phyloP scores from a whole-genome alignment of 2,329 filamentous ascomycete genomes.

The Xylariaceae sp. region DNA sequence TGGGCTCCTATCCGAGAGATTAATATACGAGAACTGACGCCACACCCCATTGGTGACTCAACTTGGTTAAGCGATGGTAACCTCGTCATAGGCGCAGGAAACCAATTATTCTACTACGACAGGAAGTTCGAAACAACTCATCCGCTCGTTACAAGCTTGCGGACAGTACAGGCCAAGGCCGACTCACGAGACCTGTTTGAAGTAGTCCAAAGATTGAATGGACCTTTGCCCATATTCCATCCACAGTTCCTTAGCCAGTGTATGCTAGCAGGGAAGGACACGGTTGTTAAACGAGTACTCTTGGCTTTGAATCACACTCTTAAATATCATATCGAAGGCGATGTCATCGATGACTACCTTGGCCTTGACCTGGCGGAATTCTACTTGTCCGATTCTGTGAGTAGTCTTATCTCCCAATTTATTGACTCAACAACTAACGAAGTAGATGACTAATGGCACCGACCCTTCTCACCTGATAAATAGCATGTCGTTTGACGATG shows the following conservation, averaged over 20 bases:
- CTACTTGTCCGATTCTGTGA: constrained; percentile 39
- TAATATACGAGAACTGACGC: constrained; percentile 73
- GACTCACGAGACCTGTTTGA: constrained; percentile 70
- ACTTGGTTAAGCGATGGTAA: constrained; percentile 85
- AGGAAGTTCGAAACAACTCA: constrained; percentile 65
- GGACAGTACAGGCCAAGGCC: constrained; percentile 45
- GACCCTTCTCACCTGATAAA: constrained; percentile 38
- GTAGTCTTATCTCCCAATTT: constrained; percentile 12
- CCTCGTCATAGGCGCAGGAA: constrained; percentile 83
- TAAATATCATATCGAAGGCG: constrained; percentile 79
- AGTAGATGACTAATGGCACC: constrained; percentile 19
- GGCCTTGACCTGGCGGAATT: constrained; percentile 61
- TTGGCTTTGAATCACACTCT: constrained; percentile 69
- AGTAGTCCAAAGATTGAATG: constrained; percentile 78
- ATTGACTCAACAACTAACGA: constrained; percentile 11
- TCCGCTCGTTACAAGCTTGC: constrained; percentile 51
- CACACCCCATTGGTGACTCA: constrained; percentile 88
- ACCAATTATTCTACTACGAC: constrained; percentile 83
- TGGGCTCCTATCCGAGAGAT: constrained; percentile 86
- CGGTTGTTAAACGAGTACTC: constrained; percentile 68
- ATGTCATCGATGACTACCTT: constrained; percentile 73
- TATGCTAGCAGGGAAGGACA: constrained; percentile 73
- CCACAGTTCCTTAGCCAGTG: constrained; percentile 87
- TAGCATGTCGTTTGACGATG: constrained; percentile 41
- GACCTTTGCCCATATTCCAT: constrained; percentile 84